phyloP scores from a whole-genome alignment of 345 rosid species.

The Lepidium didymum region DNA sequence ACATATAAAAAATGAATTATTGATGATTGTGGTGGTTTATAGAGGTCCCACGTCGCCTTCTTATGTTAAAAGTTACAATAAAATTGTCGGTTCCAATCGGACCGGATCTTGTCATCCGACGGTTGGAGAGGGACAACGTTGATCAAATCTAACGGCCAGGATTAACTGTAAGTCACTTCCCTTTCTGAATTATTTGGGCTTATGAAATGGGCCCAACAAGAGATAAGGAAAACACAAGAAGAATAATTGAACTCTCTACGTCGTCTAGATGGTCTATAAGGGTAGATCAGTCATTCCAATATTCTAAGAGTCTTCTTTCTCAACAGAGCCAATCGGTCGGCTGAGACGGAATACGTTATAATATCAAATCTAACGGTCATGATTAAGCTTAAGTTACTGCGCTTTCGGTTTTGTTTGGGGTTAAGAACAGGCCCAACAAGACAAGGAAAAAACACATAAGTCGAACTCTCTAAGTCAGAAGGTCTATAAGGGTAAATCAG shows the following conservation, averaged over 20 bases:
- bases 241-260: too few species aligned
- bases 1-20: background rate
- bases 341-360: background rate
- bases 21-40: conserved; percentile 7
- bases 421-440: background rate
- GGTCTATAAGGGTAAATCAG: background rate
- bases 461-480: background rate
- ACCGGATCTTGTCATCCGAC: conserved; percentile 14
- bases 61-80: too few species aligned
- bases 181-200: conserved; percentile 14
- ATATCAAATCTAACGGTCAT: background rate
- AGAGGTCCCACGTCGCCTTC: conserved; percentile 13
- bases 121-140: background rate
- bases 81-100: conserved; percentile 8
- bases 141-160: conserved; percentile 6
- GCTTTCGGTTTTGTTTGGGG: conserved; percentile 11
- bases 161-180: background rate
- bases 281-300: too few species aligned
- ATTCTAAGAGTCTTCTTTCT: too few species aligned
- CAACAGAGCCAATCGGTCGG: too few species aligned
- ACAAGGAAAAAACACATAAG: background rate
- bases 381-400: background rate
- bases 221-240: background rate
- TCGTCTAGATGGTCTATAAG: too few species aligned
- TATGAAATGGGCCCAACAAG: background rate